Evolutionary conservation across 2,329 filamentous ascomycete species (phyloP), one percentile per base, ranked within the genome.

Genomic region (Parafenestella ontariensis): DNA sequence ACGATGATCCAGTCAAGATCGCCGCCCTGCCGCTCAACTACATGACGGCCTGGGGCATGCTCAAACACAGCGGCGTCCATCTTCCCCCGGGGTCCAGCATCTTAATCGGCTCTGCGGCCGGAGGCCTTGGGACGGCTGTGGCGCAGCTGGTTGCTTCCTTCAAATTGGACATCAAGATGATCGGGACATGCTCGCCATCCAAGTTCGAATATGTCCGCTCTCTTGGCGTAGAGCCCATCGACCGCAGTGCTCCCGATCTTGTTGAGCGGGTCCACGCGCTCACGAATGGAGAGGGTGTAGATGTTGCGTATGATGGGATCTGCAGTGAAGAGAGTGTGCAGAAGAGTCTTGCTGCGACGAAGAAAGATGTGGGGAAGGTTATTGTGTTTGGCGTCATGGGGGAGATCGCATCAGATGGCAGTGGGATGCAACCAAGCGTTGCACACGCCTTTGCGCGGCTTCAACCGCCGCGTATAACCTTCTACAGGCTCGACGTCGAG

Each of bases 1-100:
- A 5, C 11, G 55, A 58, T 8, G 55, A 58, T 17, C 51, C 43
- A 2, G 9, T 58, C 13, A 54, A 58, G 31, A 54, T 46, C 1
- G n/a, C 24, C 11, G 46, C 55, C 21, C 46, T 58, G 11, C 51
- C 55, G 2, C 23, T 54, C 8, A 58, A 58, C 24, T 58, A 58
- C 40, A 58, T 58, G 55, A 58, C 47, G 6, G 47, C 46, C 5
- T 58, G 55, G 55, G 55, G 55, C 20, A 51, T 58, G 51, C 44
- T 58, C 8, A 58, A 54, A 24, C 46, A 54, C 29, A 58, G 37
- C 28, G 55, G 55, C 24, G 46, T 51, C n/a, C 8, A 54, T 15
- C 26, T 58, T 10, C 26, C 6, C 21, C 55, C 51, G 15, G 55
- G 55, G 3, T 52, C 51, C 11, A 54, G 33, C 40, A 54, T 58